Percentiles rank a stretch among this genome's conserved stretches.
phyloP scores from a whole-genome alignment of 805 yeast species.

The Groenewaldozyma salmanticensis region DNA sequence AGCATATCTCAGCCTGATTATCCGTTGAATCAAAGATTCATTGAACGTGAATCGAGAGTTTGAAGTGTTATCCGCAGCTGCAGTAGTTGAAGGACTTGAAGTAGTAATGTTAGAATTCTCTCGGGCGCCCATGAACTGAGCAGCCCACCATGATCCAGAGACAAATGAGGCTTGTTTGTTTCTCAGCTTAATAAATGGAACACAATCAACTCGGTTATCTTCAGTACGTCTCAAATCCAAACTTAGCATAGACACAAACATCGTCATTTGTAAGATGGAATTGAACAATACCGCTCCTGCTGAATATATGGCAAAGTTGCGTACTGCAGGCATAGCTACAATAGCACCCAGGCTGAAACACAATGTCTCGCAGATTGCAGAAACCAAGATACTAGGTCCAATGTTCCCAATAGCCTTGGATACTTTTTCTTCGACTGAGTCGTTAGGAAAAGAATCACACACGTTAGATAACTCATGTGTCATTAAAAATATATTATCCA shows the following conservation, averaged over 20 bases:
- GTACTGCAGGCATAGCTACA: slow-evolving; percentile 93
- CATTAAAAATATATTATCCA: slow-evolving; percentile 82
- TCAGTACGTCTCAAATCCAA: slow-evolving; percentile 57
- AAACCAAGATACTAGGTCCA: slow-evolving; percentile 79
- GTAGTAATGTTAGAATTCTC: slow-evolving; percentile 4
- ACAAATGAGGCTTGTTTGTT: neutral
- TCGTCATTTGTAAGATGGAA: slow-evolving; percentile 68
- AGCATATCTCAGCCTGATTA: slow-evolving; percentile 44
- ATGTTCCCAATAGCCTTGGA: slow-evolving; percentile 57
- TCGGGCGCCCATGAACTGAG: slow-evolving; percentile 1
- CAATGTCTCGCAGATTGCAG: slow-evolving; percentile 67
- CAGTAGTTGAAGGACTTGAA: slow-evolving; percentile 10
- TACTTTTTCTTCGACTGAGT: slow-evolving; percentile 48
- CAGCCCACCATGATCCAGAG: neutral
- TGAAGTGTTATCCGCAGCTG: slow-evolving; percentile 12
- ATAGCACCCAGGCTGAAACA: slow-evolving; percentile 70
- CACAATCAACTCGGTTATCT: slow-evolving; percentile 46
- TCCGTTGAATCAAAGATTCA: slow-evolving; percentile 29
- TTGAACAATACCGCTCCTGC: slow-evolving; percentile 78
- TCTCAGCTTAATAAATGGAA: slow-evolving; percentile 42
- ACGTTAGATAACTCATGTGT: slow-evolving; percentile 65
- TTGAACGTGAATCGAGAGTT: slow-evolving; percentile 17
- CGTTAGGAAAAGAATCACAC: slow-evolving; percentile 37
- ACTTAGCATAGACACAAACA: slow-evolving; percentile 63
- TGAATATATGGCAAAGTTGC: slow-evolving; percentile 84